Conservation (phyloP, 164 flowering plant genomes). For the grape (Vitis vinifera) region ASM3070453v1 NC_081806.1:3451501-3452000, state of each 20-base stretch:
- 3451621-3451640: slow-evolving; percentile 98
- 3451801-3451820: slow-evolving; percentile 77
- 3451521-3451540: background rate
- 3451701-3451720: slow-evolving; percentile 80
- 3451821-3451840: slow-evolving; percentile 63
- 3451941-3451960: slow-evolving; percentile 77
- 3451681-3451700: slow-evolving; percentile 94
- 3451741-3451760: slow-evolving; percentile 85
- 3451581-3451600: slow-evolving; percentile 81
- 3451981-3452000: background rate
- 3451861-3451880: slow-evolving; percentile 82
- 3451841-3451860: slow-evolving; percentile 83
- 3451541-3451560: slow-evolving; percentile 73
- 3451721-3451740: slow-evolving; percentile 84
- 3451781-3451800: slow-evolving; percentile 67
- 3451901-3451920: slow-evolving; percentile 59
- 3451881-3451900: slow-evolving; percentile 88
- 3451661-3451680: slow-evolving; percentile 82
- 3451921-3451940: slow-evolving; percentile 70
- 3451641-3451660: slow-evolving; percentile 82
- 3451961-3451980: slow-evolving; percentile 50
- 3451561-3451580: slow-evolving; percentile 81
- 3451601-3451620: slow-evolving; percentile 90
- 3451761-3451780: slow-evolving; percentile 78
- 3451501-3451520: background rate